Base-by-base conservation (phyloP, 1,139 yeast genomes). In the Pichiaceae sp. region DNA sequence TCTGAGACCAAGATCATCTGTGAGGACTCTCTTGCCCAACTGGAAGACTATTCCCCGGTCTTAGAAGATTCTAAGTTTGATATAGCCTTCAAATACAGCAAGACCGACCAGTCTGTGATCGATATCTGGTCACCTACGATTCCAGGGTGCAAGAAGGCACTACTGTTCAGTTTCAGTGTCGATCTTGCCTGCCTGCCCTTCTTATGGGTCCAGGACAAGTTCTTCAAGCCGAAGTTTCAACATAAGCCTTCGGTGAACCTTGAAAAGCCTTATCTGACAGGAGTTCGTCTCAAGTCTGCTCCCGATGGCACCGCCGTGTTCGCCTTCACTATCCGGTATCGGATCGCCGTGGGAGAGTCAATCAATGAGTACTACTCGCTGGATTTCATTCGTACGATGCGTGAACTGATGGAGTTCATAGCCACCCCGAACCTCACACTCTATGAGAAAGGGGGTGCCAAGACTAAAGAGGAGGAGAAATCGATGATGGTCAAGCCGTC, bases 351-450 rank as follows among this genome's bases (percentile, higher is more conserved):
- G 2, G 32, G 39, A 8, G 48, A 50, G 36, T 36, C 47, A 3
- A 29, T 54, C 1, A 36, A 39, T 26, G 21, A 34, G 17, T 29
- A 32, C 8, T 34, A 42, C 15, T 40, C 49, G 1, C 9, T 36
- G 15, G 51, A 47, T 24, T 31, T 46, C 4, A 40, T 47, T 6
- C 32, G 36, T 17, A 42, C 39, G 17, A 23, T 54, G n/a, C 43
- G 38, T 15, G 44, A 37, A 26, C 31, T 53, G 4, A 29, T 46
- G 2, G 37, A 44, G 5, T 44, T 42, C 28, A 20, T 50, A 4
- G 41, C 44, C 24, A 39, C 46, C 3, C 49, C 56, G 3, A 19
- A 35, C 4, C 39, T 47, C 15, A 54, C 59, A 1, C 6, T 18
- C 4, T 54, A 49, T 31, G 56, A 55, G 26, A 33, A 17, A 14